A percentile compares a stretch with the other conserved stretches of the same genome.
Evolutionary conservation across 2,329 filamentous ascomycete genomes (phyloP).

Genomic region (Colletotrichum karsti): DNA sequence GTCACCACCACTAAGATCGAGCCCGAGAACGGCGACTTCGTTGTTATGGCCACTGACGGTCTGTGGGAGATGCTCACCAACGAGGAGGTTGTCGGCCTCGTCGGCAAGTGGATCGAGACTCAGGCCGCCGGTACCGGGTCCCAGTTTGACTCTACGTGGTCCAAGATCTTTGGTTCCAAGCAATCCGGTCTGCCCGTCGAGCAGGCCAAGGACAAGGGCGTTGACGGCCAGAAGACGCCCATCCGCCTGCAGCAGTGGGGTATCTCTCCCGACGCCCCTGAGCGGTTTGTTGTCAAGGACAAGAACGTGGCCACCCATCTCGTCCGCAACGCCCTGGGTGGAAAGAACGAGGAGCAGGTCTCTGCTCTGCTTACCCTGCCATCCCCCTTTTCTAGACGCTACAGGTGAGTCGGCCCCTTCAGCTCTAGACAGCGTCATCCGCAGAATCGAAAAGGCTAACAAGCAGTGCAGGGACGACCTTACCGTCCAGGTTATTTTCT

Average conservation of each 20-base stretch:
- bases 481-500: conserved; percentile 98
- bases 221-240: conserved; percentile 82
- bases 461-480: conserved; percentile 78
- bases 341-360: conserved; percentile 92
- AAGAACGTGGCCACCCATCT: conserved; percentile 97
- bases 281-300: conserved; percentile 93
- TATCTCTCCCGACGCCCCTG: conserved; percentile 74
- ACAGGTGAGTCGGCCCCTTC: conserved; percentile 72
- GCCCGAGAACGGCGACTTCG: conserved; percentile 90
- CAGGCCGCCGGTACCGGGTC: conserved; percentile 65
- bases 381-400: conserved; percentile 88
- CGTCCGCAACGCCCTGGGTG: conserved; percentile 92
- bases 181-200: conserved; percentile 78
- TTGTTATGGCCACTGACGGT: conserved; percentile 96
- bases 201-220: conserved; percentile 55
- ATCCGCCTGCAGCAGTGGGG: conserved; percentile 94
- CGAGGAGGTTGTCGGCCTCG: conserved; percentile 95
- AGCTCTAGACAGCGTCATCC: too few species aligned
- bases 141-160: conserved; percentile 77
- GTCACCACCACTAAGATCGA: conserved; percentile 93
- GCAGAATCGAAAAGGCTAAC: conserved; percentile 1
- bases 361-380: conserved; percentile 91
- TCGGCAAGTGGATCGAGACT: conserved; percentile 94
- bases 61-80: conserved; percentile 99
- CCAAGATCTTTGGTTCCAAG: conserved; percentile 65